A percentile compares a stretch with the other conserved stretches of the same genome.
These are phyloP conservation scores for Uronychia setigera DNA, from an alignment of 73 alveolate genomes.

Conservation along the genomic window DNA sequence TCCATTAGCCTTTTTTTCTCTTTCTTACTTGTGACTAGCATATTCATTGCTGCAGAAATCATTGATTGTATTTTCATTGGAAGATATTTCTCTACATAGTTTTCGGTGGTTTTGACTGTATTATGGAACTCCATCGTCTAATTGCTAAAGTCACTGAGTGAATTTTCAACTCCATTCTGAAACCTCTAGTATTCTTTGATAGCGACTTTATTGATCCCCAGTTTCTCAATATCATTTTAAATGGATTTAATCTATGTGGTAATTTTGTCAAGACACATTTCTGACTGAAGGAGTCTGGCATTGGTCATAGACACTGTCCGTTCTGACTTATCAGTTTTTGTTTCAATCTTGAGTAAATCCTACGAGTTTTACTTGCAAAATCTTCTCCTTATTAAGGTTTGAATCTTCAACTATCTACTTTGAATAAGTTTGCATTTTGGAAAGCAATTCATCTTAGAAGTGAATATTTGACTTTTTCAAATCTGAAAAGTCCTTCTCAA, in stretches of 20 bases:
- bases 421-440: background rate
- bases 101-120: background rate
- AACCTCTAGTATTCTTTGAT: background rate
- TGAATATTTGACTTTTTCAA: background rate
- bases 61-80: background rate
- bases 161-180: background rate
- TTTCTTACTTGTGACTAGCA: background rate
- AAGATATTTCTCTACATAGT: background rate
- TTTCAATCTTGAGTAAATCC: background rate
- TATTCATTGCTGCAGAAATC: background rate
- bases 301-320: background rate
- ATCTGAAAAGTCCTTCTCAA: background rate
- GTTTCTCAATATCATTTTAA: background rate
- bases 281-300: background rate
- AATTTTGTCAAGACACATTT: background rate
- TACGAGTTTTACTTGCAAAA: background rate
- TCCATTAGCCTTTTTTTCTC: background rate
- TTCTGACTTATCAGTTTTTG: background rate
- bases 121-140: background rate
- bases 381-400: background rate
- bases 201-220: background rate
- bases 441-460: background rate
- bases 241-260: background rate
- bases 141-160: background rate
- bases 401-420: background rate